Evolutionary conservation across 768 basidiomycete species (phyloP).

Genomic region (Coprinopsis sp.): DNA sequence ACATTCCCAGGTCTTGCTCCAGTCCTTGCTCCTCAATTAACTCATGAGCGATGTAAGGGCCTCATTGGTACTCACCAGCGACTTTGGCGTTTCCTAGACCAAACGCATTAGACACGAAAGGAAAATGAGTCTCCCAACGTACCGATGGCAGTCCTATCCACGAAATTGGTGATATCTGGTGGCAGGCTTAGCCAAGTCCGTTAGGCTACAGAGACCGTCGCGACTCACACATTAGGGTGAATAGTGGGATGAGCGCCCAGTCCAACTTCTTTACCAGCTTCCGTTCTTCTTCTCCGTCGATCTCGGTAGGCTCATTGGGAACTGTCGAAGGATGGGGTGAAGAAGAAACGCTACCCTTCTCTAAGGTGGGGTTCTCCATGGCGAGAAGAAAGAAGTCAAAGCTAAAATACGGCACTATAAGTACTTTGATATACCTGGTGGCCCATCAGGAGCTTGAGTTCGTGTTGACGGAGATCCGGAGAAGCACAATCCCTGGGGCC

Average conservation of each 20-base stretch:
- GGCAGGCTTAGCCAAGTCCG: background rate
- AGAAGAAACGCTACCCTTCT: too few species aligned
- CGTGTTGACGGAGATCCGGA: too few species aligned
- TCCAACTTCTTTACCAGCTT: slow-evolving; percentile 31
- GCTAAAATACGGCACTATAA: too few species aligned
- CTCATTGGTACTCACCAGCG: slow-evolving; percentile 16
- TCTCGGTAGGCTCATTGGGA: too few species aligned
- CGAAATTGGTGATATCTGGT: slow-evolving; percentile 33
- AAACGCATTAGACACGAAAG: background rate
- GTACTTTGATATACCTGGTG: too few species aligned
- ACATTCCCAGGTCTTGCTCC: slow-evolving; percentile 38
- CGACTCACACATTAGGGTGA: slow-evolving; percentile 32
- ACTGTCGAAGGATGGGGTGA: too few species aligned
- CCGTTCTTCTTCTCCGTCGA: slow-evolving; percentile 27
- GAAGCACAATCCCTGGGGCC: too few species aligned
- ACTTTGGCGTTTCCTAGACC: slow-evolving; percentile 19
- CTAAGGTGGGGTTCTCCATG: too few species aligned
- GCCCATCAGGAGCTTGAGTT: too few species aligned
- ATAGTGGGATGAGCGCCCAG: slow-evolving; percentile 28
- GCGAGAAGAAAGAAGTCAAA: too few species aligned
- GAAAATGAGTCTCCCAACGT: background rate
- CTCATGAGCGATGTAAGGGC: background rate
- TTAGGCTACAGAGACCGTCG: background rate
- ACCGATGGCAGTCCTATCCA: slow-evolving; percentile 23
- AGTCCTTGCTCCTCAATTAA: slow-evolving; percentile 21